These are phyloP conservation scores for Trichosporon sp. DNA, from an alignment of 1,284 basidiomycete species.

Conservation along the genomic window DNA sequence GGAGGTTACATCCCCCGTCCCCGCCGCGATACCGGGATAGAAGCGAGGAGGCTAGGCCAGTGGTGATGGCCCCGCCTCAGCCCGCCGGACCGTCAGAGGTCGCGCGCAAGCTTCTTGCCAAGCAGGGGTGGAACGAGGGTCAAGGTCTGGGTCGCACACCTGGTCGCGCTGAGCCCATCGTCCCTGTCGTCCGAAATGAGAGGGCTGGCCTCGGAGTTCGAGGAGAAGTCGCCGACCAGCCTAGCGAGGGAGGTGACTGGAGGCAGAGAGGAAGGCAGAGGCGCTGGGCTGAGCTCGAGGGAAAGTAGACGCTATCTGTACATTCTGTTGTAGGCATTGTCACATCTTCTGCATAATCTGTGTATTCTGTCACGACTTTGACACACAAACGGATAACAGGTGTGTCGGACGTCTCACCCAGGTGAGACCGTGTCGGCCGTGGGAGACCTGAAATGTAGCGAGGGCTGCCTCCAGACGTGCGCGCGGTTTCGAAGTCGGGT, in stretches of 20 bases:
- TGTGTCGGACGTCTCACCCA: too few relatives aligned
- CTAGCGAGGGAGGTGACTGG: slow-evolving; percentile 30
- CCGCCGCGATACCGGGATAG: slow-evolving; percentile 11
- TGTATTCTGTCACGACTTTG: too few relatives aligned
- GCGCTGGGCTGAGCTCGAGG: slow-evolving; percentile 28
- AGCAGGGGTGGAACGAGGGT: slow-evolving; percentile 40
- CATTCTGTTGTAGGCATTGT: neutral
- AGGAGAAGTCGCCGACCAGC: slow-evolving; percentile 10
- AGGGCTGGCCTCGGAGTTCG: slow-evolving; percentile 33
- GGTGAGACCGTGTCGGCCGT: too few relatives aligned
- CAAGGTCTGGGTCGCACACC: slow-evolving; percentile 32
- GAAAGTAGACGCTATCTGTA: neutral
- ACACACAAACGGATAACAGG: too few relatives aligned
- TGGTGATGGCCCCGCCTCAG: neutral
- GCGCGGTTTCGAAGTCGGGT: too few relatives aligned
- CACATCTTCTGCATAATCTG: too few relatives aligned
- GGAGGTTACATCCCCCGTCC: slow-evolving; percentile 25
- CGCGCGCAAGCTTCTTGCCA: slow-evolving; percentile 26
- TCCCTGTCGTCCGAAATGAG: slow-evolving; percentile 25
- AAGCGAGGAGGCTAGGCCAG: neutral
- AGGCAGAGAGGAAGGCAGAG: slow-evolving; percentile 26
- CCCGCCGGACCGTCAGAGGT: slow-evolving; percentile 13
- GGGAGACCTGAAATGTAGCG: too few relatives aligned
- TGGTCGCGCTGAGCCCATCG: slow-evolving; percentile 31
- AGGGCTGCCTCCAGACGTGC: too few relatives aligned